Evolutionary conservation across 208 protist genomes (phyloP).

Genomic region (Leishmania braziliensis): DNA sequence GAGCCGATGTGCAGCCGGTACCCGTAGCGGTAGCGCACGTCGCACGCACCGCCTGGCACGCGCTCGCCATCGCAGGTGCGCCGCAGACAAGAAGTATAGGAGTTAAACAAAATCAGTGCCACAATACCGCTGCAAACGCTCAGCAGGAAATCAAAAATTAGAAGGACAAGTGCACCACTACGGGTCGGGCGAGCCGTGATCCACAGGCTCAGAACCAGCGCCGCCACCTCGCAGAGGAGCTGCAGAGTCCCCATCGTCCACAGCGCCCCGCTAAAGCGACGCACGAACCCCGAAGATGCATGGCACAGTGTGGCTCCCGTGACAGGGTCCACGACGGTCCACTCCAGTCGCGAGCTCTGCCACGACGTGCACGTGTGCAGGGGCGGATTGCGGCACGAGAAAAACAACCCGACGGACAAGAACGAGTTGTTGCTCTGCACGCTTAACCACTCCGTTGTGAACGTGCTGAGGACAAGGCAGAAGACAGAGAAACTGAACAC

Average conservation of each 20-base stretch:
- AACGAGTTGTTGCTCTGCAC: conserved; percentile 31
- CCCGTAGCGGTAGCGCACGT: conserved; percentile 47
- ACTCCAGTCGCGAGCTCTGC: conserved; percentile 26
- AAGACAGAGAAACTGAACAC: conserved; percentile 48
- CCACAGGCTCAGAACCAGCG: conserved; percentile 33
- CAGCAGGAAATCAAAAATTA: conserved; percentile 36
- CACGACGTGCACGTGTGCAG: conserved; percentile 37
- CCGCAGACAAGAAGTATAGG: conserved; percentile 56
- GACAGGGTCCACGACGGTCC: conserved; percentile 29
- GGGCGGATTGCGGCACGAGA: conserved; percentile 38
- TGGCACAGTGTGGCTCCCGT: conserved; percentile 51
- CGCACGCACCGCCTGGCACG: conserved; percentile 21
- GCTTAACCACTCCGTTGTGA: conserved; percentile 60
- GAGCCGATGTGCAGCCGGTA: conserved; percentile 63
- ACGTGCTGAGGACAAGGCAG: conserved; percentile 50
- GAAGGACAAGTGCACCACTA: conserved; percentile 28
- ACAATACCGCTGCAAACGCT: conserved; percentile 39
- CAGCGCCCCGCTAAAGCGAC: conserved; percentile 43
- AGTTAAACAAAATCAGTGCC: conserved; percentile 53
- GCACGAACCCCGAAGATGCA: conserved; percentile 28
- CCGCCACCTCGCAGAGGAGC: conserved; percentile 35
- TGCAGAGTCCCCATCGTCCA: conserved; percentile 57
- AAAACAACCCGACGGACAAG: conserved; percentile 57
- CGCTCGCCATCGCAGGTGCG: conserved; percentile 41
- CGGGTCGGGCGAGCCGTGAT: conserved; percentile 64